Evolutionary conservation across 2,329 filamentous ascomycete genomes (phyloP), one percentile per base, ranked within the genome.

Genomic region (Cylindrodendrum hubeiense): DNA sequence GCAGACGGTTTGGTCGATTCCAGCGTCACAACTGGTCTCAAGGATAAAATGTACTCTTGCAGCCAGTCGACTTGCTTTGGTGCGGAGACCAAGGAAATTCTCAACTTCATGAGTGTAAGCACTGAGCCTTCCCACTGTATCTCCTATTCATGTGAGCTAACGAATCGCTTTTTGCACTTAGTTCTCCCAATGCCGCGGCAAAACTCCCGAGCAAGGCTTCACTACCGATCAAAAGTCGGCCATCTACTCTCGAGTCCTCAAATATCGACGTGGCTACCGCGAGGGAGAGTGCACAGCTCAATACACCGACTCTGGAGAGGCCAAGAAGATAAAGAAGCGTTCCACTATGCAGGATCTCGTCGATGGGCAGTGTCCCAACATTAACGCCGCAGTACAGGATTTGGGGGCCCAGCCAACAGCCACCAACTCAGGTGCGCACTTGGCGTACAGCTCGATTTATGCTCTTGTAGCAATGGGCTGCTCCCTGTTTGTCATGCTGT

Each of bases 91-190:
- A 58, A 66, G 24, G 62, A 69, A 5, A 64, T 73, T 19, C 46
- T 68, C 26, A 73, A 73, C 54, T 72, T 65, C 39, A 73, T 73
- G 71, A 73, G 70, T 33, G 71, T 73, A 43, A 55, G 70, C 55
- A 15, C 10, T 1, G 13, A 2, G 19, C 6, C 5, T 4, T 9
- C 8, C 3, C 7, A 17, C 8, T 1, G 9, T 39, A 3, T 3
- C 24, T 33, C 2, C 17, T 3, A 24, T 19, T 10, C 6, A 19
- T 10, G 0, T 17, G 5, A 6, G 13, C 30, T 49, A 15, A 17
- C 21, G 33, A 47, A 26, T 4, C 21, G 21, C 8, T 22, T 15
- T 15, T 15, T 15, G 24, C 13, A 50, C 39, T 60, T 43, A 64
- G 61, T 64, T 50, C 24, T 64, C 61, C 1, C 54, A 49, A 10